Conservation (phyloP, 352 stramenopile genomes). For the Phytophthora palmivora region DNA sequence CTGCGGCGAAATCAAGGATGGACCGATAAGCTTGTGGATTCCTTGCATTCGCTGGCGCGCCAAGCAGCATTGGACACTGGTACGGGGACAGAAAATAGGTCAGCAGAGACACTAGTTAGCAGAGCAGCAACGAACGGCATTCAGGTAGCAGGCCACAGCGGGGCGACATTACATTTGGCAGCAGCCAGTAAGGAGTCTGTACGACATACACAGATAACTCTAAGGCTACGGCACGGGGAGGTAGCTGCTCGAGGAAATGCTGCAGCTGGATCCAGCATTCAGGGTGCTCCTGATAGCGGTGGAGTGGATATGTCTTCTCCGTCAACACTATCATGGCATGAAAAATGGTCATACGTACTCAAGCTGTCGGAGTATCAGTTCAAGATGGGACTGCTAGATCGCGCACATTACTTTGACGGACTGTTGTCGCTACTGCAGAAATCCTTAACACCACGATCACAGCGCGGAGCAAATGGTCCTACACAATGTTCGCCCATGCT, state of each 20-base stretch:
- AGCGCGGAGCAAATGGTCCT: conserved; percentile 32
- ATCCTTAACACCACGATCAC: conserved; percentile 60
- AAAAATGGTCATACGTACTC: conserved; percentile 87
- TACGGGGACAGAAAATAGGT: conserved; percentile 25
- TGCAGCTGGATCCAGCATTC: conserved; percentile 1
- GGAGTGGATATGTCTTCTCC: conserved; percentile 14
- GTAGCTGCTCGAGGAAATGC: conserved; percentile 3
- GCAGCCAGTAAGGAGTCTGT: conserved; percentile 4
- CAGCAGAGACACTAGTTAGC: conserved; percentile 12
- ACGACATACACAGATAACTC: conserved; percentile 15
- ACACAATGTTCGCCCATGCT: conserved; percentile 55
- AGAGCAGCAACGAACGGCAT: conserved; percentile 28
- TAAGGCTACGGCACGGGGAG: conserved; percentile 38
- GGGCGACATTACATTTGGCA: not conserved
- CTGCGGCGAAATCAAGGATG: conserved; percentile 77
- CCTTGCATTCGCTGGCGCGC: conserved; percentile 68
- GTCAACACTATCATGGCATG: conserved; percentile 54
- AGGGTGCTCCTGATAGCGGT: conserved; percentile 15
- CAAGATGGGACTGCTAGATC: conserved; percentile 74
- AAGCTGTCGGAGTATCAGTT: conserved; percentile 88
- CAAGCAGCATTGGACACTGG: conserved; percentile 45
- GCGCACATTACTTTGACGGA: conserved; percentile 81
- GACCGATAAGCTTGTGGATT: conserved; percentile 85
- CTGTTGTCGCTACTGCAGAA: conserved; percentile 85
- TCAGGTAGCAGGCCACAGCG: conserved; percentile 12